These are phyloP conservation scores for Aspergillus ibericus DNA, from an alignment of 2,329 filamentous ascomycete genomes.

Conservation along the genomic window DNA sequence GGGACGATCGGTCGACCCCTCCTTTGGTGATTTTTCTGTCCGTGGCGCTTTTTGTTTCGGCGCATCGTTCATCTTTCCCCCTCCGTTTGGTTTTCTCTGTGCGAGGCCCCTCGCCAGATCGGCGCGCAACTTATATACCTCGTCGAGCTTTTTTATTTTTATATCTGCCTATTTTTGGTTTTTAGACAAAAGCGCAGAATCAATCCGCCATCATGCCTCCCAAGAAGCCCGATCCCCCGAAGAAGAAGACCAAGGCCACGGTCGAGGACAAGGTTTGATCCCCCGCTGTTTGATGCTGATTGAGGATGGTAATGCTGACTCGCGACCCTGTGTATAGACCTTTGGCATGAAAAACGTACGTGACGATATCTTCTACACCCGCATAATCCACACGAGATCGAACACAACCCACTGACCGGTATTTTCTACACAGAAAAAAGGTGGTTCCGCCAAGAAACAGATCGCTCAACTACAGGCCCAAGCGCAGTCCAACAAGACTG, in stretches of 20 bases:
- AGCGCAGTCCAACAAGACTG: conserved; percentile 70
- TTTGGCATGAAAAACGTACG: conserved; percentile 97
- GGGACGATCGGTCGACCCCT: conserved; percentile 2
- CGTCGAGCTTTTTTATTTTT: neutral
- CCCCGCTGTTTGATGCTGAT: conserved; percentile 12
- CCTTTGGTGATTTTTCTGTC: conserved; percentile 10
- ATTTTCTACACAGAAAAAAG: conserved; percentile 70
- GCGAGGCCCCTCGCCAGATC: neutral
- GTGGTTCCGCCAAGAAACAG: conserved; percentile 81
- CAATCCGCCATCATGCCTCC: conserved; percentile 47
- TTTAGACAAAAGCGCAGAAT: conserved; percentile 5
- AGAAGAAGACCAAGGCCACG: conserved; percentile 48
- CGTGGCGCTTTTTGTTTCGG: conserved; percentile 1
- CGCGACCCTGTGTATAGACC: conserved; percentile 51
- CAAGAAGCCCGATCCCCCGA: conserved; percentile 47
- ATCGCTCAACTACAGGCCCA: conserved; percentile 81
- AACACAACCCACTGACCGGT: conserved; percentile 19
- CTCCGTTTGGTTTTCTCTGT: neutral
- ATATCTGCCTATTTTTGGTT: conserved; percentile 8
- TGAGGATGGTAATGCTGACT: conserved; percentile 16
- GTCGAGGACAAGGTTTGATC: conserved; percentile 74
- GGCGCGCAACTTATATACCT: neutral
- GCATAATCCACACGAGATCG: neutral
- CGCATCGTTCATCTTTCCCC: conserved; percentile 1
- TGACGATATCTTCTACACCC: conserved; percentile 15